Evolutionary conservation across 495 filamentous ascomycete genomes (phyloP), one percentile per base, ranked within the genome.

Genomic region (Beverwykella pulmonaria): DNA sequence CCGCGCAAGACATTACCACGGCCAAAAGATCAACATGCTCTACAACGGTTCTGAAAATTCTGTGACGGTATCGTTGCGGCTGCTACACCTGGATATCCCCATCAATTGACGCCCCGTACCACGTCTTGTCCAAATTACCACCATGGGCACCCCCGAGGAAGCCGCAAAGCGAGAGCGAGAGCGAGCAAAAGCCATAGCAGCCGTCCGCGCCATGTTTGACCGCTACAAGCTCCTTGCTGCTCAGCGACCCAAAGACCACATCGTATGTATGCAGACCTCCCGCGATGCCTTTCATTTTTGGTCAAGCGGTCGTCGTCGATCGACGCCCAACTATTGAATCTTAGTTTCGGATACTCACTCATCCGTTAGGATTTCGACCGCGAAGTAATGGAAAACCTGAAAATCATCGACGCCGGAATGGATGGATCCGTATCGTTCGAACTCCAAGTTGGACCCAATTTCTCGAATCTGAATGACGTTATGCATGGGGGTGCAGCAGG

Each of bases 201-300:
- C 72, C 26, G 77, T 79, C 41, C 39, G 76, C 47, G 75, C 77
- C 22, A 75, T 79, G 48, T 80, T 78, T 59, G 76, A 79, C 17
- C 64, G 77, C 73, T 78, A 74, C 49, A 61, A 46, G 4, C 56
- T 67, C 12, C 53, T 73, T 17, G 57, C 63, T 23, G 58, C 34
- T 14, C 23, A 52, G 19, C 47, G 70, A 32, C 63, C 69, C 23
- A 47, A 34, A 1, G 26, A 65, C 27, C 70, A 73, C 48, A 53
- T 61, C 58, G 71, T 68, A 26, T n/a, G 71, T 65, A 12, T 12
- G 6, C 32, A 34, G 32, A 12, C 32, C 32, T 34, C 32, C 12
- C 6, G 12, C 32, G 12, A 34, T 5, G 5, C 12, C 6, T 34
- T 34, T 34, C 12, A 12, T 34, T 34, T 34, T 34, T 12, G 12